Evolutionary conservation across 805 yeast species (phyloP), one percentile per base, ranked within the genome.

Genomic region (Cyberlindnera galapagoensis): DNA sequence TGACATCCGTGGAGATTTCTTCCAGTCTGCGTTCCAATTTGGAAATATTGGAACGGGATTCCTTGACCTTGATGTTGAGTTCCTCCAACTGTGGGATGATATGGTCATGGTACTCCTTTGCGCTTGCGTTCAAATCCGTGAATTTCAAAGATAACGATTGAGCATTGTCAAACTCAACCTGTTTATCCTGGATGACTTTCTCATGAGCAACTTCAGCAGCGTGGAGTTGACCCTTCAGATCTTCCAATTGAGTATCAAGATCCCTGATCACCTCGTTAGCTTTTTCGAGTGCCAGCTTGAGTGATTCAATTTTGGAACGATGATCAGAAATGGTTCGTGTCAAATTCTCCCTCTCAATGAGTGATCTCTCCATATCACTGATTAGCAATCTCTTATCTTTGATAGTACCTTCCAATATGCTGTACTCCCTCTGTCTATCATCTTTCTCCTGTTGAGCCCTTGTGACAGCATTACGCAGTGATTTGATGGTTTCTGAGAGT

Each of bases 341-440:
- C 33, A 71, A 46, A 33, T 59, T 63, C 14, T 57, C 57, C 21
- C 66, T 60, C 35, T 76, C 80, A 28, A 65, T 50, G 19, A 74
- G 56, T 5, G 74, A 56, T 28, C 60, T 63, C 45, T 78, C 82
- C 35, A 74, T 50, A 26, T 69, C 65, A 42, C 74, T 71, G 17
- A 82, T 68, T 3, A 49, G 44, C 26, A 80, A 51, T 43, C 64
- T 62, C 33, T 67, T 64, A 43, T 77, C 83, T 36, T 75, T 74
- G 10, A 76, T 54, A 21, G 55, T 54, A 21, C 59, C 65, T 36
- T 78, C 80, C 15, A 76, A 42, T 10, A 61, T 54, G 7, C 62
- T 58, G 14, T 69, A 34, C 22, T 69, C 73, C 26, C 62, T 62
- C 17, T 69, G 66, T 7, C 54, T 51, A 5, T 47, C 34, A 30